Evolutionary conservation across 83 land plant species (phyloP).

Genomic region (Picea mariana): DNA sequence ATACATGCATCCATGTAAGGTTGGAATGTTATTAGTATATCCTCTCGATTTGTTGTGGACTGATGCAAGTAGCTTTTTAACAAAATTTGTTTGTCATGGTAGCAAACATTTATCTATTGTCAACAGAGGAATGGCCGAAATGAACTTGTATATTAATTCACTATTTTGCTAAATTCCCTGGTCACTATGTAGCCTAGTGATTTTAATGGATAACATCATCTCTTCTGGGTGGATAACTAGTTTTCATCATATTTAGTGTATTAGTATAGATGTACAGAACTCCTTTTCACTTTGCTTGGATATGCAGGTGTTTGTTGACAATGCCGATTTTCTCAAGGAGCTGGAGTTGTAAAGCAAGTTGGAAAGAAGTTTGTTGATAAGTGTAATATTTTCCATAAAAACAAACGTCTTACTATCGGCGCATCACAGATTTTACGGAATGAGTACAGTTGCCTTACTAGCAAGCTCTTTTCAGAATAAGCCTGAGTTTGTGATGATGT

Average conservation of each 20-base stretch:
- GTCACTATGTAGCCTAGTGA: too few relatives aligned
- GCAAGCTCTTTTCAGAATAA: conserved; percentile 14
- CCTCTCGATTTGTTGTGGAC: neutral
- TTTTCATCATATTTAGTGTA: neutral
- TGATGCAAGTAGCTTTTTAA: neutral
- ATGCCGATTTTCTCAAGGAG: conserved; percentile 61
- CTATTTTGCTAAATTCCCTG: neutral
- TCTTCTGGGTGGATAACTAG: neutral
- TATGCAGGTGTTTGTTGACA: conserved; percentile 77
- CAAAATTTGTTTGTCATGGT: neutral
- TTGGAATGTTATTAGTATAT: neutral
- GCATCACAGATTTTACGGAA: neutral
- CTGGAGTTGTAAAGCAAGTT: conserved; percentile 39
- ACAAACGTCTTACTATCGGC: neutral
- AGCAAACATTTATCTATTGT: neutral
- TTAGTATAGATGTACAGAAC: too few relatives aligned
- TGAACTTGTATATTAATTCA: neutral
- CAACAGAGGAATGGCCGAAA: neutral
- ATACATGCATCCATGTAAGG: neutral
- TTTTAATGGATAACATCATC: too few relatives aligned
- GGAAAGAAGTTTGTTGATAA: conserved; percentile 3
- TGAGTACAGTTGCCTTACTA: conserved; percentile 9
- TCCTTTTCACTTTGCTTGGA: conserved; percentile 1
- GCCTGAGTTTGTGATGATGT: conserved; percentile 3
- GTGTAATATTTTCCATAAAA: neutral